phyloP scores from a whole-genome alignment of 192 early-diverging fungal genomes.

The Phycomyces blakesleeanus region DNA sequence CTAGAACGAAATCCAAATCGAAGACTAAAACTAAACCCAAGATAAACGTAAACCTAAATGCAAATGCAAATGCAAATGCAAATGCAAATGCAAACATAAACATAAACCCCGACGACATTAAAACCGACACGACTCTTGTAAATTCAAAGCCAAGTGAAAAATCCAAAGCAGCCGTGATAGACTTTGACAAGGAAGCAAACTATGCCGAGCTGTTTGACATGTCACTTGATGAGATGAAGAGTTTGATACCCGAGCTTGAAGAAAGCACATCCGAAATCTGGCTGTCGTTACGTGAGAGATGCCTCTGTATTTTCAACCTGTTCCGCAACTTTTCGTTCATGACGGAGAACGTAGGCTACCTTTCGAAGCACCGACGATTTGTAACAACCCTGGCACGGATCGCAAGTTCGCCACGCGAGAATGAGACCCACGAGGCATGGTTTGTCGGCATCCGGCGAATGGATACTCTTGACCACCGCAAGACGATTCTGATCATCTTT shows the following conservation, averaged over 20 bases:
- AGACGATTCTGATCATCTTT: conserved; percentile 60
- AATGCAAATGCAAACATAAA: no score
- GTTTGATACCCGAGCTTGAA: conserved; percentile 32
- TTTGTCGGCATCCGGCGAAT: conserved; percentile 35
- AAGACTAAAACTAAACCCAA: no score
- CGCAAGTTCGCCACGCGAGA: conserved; percentile 3
- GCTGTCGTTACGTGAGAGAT: conserved; percentile 43
- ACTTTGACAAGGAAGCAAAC: conserved; percentile 13
- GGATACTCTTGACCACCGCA: conserved; percentile 59
- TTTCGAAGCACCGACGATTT: conserved; percentile 45
- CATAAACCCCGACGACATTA: no score
- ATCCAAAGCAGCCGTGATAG: background rate
- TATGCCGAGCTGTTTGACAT: conserved; percentile 51
- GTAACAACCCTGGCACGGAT: conserved; percentile 36
- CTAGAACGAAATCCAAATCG: no score
- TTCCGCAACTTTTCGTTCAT: conserved; percentile 57
- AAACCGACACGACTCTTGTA: no score
- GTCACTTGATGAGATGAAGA: conserved; percentile 50
- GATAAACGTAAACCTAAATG: no score
- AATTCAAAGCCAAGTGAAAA: no score
- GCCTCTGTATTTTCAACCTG: conserved; percentile 48
- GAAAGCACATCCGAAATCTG: conserved; percentile 31
- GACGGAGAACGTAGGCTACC: conserved; percentile 42
- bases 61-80: no score
- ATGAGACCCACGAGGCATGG: conserved; percentile 18